Evolutionary conservation across 305 asterid species (phyloP).

Genomic region (Solanum hybrid): DNA sequence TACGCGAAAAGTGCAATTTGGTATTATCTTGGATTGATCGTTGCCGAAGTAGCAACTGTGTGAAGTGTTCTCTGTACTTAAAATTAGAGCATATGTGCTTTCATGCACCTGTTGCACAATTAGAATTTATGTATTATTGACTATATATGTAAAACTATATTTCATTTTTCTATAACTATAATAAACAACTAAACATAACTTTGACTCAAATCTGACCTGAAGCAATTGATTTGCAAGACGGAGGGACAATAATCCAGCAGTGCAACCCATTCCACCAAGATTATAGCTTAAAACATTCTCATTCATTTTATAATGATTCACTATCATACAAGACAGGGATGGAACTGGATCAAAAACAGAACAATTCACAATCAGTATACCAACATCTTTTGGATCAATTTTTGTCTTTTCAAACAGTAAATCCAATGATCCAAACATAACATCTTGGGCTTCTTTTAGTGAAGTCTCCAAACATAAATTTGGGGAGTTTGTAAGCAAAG

Average conservation of each 20-base stretch:
- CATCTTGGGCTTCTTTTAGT: not conserved
- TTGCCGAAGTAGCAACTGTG: not conserved
- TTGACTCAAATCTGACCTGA: not conserved
- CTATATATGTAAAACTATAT: not conserved
- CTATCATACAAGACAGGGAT: conserved; percentile 1
- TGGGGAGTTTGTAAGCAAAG: not conserved
- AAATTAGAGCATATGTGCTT: not conserved
- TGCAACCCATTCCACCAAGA: conserved; percentile 15
- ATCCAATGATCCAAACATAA: not conserved
- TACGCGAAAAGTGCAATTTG: not conserved
- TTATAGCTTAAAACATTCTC: conserved; percentile 5
- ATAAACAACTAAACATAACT: no score
- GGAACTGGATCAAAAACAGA: not conserved
- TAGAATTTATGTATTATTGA: not conserved
- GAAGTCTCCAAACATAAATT: not conserved
- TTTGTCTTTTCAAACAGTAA: not conserved
- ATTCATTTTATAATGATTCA: not conserved
- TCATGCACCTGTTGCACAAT: not conserved
- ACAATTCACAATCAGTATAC: not conserved
- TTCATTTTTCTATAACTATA: no score
- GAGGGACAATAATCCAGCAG: conserved; percentile 6
- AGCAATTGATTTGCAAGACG: not conserved
- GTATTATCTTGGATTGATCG: not conserved
- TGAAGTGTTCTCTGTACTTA: not conserved
- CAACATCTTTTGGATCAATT: not conserved